Conservation (phyloP, 306 rosid species). For the Trifolium dubium region DNA sequence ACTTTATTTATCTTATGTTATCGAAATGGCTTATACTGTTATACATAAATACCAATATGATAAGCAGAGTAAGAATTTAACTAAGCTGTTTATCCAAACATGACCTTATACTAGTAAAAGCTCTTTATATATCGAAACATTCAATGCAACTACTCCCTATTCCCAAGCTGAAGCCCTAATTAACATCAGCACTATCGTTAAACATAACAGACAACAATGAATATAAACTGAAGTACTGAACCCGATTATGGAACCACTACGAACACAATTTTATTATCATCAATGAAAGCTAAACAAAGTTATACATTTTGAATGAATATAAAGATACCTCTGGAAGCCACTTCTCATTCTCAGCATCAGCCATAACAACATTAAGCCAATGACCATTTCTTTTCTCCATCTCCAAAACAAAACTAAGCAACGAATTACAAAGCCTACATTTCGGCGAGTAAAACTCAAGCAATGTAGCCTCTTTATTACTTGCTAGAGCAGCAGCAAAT, state of each 20-base stretch:
- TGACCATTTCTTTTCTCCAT: conserved; percentile 67
- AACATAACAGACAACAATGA: neutral
- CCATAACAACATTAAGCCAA: conserved; percentile 88
- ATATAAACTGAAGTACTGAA: conserved; percentile 5
- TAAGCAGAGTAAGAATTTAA: neutral
- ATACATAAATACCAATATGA: neutral
- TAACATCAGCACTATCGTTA: neutral
- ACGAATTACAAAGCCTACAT: conserved; percentile 80
- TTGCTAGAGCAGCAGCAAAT: conserved; percentile 79
- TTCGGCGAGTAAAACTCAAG: conserved; percentile 88
- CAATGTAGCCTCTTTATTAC: conserved; percentile 75
- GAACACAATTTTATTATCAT: neutral
- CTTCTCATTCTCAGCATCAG: conserved; percentile 85
- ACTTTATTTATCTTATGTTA: neutral
- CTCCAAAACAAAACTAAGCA: conserved; percentile 63
- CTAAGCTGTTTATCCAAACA: neutral
- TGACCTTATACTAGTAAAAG: conserved; percentile 2
- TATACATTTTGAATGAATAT: conserved; percentile 15
- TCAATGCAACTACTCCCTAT: neutral
- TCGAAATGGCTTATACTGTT: neutral
- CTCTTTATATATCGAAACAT: neutral
- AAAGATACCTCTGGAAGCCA: conserved; percentile 75
- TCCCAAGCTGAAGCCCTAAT: neutral
- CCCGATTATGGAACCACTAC: conserved; percentile 3
- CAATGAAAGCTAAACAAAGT: neutral